Conservation (phyloP, 257 asterid species). For the Solanum rostratum region DNA sequence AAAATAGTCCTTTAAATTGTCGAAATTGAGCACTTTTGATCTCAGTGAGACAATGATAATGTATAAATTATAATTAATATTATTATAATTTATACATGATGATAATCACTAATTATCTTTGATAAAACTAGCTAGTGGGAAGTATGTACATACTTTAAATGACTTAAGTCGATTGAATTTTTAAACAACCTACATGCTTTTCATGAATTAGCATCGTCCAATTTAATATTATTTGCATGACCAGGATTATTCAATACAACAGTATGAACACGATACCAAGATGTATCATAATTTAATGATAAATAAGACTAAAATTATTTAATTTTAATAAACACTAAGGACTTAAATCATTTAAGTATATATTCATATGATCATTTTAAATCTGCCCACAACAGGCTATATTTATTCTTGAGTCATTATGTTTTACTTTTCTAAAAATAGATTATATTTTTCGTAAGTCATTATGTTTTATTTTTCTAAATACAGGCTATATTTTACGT, state of each 20-base stretch:
- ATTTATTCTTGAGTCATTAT: neutral
- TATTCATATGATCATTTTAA: neutral
- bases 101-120: neutral
- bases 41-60: no score
- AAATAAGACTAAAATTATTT: no score
- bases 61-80: no score
- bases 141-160: neutral
- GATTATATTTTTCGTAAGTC: neutral
- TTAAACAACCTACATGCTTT: neutral
- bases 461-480: neutral
- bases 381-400: neutral
- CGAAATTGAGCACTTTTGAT: neutral
- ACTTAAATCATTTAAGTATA: neutral
- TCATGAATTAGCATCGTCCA: neutral
- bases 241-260: no score
- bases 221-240: neutral
- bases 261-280: no score
- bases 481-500: neutral
- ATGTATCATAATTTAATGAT: no score
- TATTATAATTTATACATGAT: rapidly evolving
- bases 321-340: no score
- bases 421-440: neutral
- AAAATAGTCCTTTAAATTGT: neutral
- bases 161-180: no score
- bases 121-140: neutral